phyloP scores from a whole-genome alignment of 2,329 filamentous ascomycete genomes.

The Penicillium vulpinum region DNA sequence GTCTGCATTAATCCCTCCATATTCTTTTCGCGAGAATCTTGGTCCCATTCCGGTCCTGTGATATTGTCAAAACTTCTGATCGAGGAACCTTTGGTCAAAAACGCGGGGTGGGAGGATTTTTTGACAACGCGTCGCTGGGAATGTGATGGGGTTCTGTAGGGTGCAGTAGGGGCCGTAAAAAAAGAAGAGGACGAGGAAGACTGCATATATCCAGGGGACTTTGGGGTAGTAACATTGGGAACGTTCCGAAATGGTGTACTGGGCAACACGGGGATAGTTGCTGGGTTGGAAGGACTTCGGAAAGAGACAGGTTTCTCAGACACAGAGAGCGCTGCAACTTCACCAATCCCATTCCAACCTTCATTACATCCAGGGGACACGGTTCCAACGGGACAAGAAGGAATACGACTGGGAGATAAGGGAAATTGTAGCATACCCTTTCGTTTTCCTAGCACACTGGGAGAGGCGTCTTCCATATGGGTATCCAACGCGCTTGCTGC shows the following conservation, averaged over 20 bases:
- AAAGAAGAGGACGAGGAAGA: slow-evolving; percentile 29
- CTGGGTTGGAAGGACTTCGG: background rate
- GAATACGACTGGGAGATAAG: slow-evolving; percentile 24
- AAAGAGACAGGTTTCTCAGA: background rate
- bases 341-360: background rate
- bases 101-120: slow-evolving; percentile 45
- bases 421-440: slow-evolving; percentile 53
- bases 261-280: background rate
- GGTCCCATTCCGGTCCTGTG: slow-evolving; percentile 61
- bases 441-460: slow-evolving; percentile 46
- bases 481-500: slow-evolving; percentile 46
- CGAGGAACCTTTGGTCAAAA: slow-evolving; percentile 74
- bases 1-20: slow-evolving; percentile 73
- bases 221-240: slow-evolving; percentile 8
- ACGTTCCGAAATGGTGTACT: slow-evolving; percentile 17
- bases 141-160: slow-evolving; percentile 26
- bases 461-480: slow-evolving; percentile 40
- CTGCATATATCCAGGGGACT: slow-evolving; percentile 40
- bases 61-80: slow-evolving; percentile 55
- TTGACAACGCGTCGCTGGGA: slow-evolving; percentile 23
- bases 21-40: slow-evolving; percentile 71
- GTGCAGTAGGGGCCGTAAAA: slow-evolving; percentile 29
- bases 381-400: slow-evolving; percentile 13
- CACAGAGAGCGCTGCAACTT: background rate
- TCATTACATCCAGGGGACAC: background rate